Evolutionary conservation across 2,329 filamentous ascomycete species (phyloP).

Genomic region (Talaromyces verruculosus): DNA sequence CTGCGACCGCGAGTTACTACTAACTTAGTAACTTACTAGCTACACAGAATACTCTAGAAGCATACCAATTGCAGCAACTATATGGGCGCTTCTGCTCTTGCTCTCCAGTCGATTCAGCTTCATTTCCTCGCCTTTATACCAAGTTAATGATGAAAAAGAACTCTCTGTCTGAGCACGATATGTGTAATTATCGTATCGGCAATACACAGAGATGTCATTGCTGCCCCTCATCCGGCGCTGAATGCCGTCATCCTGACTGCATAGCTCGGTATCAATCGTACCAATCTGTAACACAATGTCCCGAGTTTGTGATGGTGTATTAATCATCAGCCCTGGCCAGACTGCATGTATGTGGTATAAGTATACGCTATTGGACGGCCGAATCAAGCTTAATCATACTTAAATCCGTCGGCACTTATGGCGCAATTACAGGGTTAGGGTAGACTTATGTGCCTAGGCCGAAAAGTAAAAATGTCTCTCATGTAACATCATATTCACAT

Average conservation of each 20-base stretch:
- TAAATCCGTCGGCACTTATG: not conserved
- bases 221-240: not conserved
- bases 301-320: not conserved
- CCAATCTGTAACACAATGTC: not conserved
- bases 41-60: not conserved
- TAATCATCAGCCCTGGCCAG: conserved; percentile 6
- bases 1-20: not conserved
- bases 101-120: not conserved
- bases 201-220: conserved; percentile 2
- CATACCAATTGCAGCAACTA: too few relatives aligned
- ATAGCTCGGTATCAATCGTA: not conserved
- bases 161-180: not conserved
- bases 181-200: not conserved
- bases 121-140: too few relatives aligned
- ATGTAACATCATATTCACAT: conserved; percentile 7
- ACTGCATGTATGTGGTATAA: not conserved
- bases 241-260: conserved; percentile 8
- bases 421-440: not conserved
- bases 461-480: not conserved
- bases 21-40: not conserved
- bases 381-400: not conserved
- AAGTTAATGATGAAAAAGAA: too few relatives aligned
- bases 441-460: not conserved
- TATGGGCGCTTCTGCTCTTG: too few relatives aligned
- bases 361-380: not conserved